Base-by-base conservation (phyloP, 345 rosid species). In the Lepidium didymum region DNA sequence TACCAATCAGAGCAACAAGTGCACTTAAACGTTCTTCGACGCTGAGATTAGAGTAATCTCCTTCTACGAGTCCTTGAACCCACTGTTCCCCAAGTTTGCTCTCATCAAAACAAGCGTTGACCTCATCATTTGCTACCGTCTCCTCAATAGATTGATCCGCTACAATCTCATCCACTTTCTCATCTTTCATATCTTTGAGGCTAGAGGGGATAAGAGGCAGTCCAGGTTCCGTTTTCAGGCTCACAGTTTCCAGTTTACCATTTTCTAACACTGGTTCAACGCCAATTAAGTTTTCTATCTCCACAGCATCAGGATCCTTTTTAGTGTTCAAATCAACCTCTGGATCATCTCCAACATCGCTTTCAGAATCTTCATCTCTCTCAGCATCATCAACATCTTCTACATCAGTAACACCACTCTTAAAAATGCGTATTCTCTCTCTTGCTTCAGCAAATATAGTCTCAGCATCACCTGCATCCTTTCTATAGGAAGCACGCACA, bases 351-450 rank as follows among this genome's bases (percentile, higher is more conserved):
- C 81, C 85, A 19, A 74, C 79, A 67, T 89, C 98, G 31, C 94
- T 87, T 46, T 86, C 98, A 57, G 94, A 92, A 74, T 87, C 98
- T 23, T 88, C 96, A 73, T 84, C 90, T 77, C 93, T 87, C 77
- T 91, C 97, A 62, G 82, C 92, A 57, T 82, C 92, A 70, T 88
- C 97, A 53, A 85, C 94, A 76, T 83, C 98, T 79, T 84, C 97
- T 72, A 74, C 89, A 67, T 83, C 86, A 38, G 77, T 69, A 52
- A 81, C 57, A 37, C 86, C 92, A 45, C 81, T 87, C 67, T 84
- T 87, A 67, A 86, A 92, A 52, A 72, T 63, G 8, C 81, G 76
- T 62, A 92, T 82, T 76, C 85, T 86, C 78, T 87, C 94, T 66
- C 86, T 85, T 4, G 98, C 98, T 44, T 86, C 81, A 44, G 89